phyloP scores from a whole-genome alignment of 805 yeast species.

The Groenewaldozyma tartarivorans region DNA sequence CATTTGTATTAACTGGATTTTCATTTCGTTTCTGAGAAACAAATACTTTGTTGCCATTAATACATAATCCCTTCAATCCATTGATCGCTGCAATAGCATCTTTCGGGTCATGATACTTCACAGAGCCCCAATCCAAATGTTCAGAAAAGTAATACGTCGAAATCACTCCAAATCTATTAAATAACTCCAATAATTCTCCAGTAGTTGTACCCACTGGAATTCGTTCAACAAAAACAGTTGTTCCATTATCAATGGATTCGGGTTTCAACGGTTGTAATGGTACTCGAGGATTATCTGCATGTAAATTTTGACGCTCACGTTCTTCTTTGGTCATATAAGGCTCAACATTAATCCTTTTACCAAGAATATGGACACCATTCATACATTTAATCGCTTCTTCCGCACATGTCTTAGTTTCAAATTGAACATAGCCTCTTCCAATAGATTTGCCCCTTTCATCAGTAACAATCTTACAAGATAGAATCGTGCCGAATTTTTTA shows the following conservation, averaged over 20 bases:
- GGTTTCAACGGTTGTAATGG: too few species aligned
- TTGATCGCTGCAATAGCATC: slow-evolving; percentile 2
- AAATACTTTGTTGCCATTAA: slow-evolving; percentile 2
- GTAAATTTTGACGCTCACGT: too few species aligned
- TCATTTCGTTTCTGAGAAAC: background rate
- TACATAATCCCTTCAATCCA: background rate
- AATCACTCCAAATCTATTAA: slow-evolving; percentile 3
- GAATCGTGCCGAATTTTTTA: slow-evolving; percentile 37
- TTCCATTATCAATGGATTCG: background rate
- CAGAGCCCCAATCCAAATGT: slow-evolving; percentile 8
- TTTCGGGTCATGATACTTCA: slow-evolving; percentile 2
- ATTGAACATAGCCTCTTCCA: slow-evolving; percentile 51
- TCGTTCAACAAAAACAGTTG: background rate
- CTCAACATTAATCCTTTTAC: slow-evolving; percentile 30
- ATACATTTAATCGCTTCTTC: slow-evolving; percentile 41
- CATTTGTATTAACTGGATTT: too few species aligned
- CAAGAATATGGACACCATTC: slow-evolving; percentile 34
- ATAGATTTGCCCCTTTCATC: slow-evolving; percentile 22
- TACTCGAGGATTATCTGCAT: too few species aligned
- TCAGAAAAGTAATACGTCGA: slow-evolving; percentile 5
- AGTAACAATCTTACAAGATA: slow-evolving; percentile 44
- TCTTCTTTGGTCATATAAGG: slow-evolving; percentile 38
- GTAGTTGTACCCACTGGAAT: slow-evolving; percentile 3
- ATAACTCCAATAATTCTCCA: slow-evolving; percentile 4
- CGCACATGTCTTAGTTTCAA: slow-evolving; percentile 33